A percentile compares a stretch with the other conserved stretches of the same genome.
Conservation (phyloP, 1,284 basidiomycete species). For the Puccinia triticina region DNA sequence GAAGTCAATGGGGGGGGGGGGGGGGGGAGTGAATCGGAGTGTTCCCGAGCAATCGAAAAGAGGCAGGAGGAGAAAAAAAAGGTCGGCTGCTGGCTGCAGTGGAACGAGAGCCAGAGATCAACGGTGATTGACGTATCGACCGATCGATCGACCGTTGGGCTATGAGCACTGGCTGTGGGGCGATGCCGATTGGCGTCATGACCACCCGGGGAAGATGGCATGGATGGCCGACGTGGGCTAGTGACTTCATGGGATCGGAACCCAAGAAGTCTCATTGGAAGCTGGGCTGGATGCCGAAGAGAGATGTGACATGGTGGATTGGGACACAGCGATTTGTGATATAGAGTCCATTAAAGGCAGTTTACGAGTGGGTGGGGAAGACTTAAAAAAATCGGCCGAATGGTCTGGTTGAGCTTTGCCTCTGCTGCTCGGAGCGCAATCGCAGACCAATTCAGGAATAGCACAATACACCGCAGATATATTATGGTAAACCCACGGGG, state of each 20-base stretch:
- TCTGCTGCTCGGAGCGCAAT: not conserved
- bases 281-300: not conserved
- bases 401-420: not conserved
- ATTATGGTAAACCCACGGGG: not conserved
- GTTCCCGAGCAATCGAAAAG: not conserved
- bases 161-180: not conserved
- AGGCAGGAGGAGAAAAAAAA: not conserved
- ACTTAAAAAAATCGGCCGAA: too few species aligned
- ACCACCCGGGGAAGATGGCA: not conserved
- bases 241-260: too few species aligned
- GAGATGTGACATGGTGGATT: too few species aligned
- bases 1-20: too few species aligned
- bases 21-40: not conserved
- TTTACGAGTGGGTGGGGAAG: not conserved
- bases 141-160: not conserved
- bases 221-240: too few species aligned
- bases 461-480: not conserved
- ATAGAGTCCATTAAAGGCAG: not conserved
- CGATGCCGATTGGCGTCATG: not conserved
- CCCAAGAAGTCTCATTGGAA: too few species aligned
- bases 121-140: conserved; percentile 2
- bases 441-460: not conserved
- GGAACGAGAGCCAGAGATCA: not conserved
- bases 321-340: not conserved
- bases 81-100: not conserved